These are phyloP conservation scores for Lachancea kluyveri DNA, from an alignment of 805 yeast genomes.

Conservation along the genomic window DNA sequence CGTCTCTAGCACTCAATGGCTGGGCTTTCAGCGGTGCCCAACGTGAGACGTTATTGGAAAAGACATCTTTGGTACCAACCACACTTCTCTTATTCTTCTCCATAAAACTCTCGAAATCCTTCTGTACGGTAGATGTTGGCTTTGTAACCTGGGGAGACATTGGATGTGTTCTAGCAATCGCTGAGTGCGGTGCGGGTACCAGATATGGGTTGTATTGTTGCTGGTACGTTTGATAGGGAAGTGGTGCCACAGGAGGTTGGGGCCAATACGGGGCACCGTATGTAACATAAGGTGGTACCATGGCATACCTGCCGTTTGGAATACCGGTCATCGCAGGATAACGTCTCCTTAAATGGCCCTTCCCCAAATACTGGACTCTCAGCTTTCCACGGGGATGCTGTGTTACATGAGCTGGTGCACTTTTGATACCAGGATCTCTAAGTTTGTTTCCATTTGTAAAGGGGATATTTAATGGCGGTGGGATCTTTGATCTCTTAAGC, in stretches of 20 bases:
- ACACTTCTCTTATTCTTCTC: slow-evolving; percentile 4
- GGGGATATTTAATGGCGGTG: slow-evolving; percentile 20
- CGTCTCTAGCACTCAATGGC: slow-evolving; percentile 9
- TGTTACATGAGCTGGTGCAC: slow-evolving; percentile 23
- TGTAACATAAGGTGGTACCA: too few species aligned
- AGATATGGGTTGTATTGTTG: too few species aligned
- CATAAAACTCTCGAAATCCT: slow-evolving; percentile 5
- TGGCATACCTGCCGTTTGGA: too few species aligned
- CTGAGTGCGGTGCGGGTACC: too few species aligned
- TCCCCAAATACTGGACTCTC: slow-evolving; percentile 26
- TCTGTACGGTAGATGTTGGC: too few species aligned
- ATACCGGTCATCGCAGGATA: background rate
- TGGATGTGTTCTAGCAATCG: too few species aligned
- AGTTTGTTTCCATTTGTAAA: background rate
- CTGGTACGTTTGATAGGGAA: too few species aligned
- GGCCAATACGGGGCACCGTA: too few species aligned
- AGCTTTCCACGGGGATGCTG: slow-evolving; percentile 22
- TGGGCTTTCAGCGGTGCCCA: slow-evolving; percentile 9
- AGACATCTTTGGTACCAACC: slow-evolving; percentile 8
- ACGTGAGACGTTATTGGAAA: slow-evolving; percentile 6
- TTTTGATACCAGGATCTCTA: slow-evolving; percentile 8
- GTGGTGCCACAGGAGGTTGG: too few species aligned
- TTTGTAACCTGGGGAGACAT: too few species aligned
- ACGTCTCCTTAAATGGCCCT: slow-evolving; percentile 2
- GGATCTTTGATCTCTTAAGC: slow-evolving; percentile 22